Percentiles rank a stretch among this genome's conserved stretches.
These are phyloP conservation scores for Marchantia polymorpha DNA, from an alignment of 225 moss, liverwort and hornwort species.

Conservation along the genomic window DNA sequence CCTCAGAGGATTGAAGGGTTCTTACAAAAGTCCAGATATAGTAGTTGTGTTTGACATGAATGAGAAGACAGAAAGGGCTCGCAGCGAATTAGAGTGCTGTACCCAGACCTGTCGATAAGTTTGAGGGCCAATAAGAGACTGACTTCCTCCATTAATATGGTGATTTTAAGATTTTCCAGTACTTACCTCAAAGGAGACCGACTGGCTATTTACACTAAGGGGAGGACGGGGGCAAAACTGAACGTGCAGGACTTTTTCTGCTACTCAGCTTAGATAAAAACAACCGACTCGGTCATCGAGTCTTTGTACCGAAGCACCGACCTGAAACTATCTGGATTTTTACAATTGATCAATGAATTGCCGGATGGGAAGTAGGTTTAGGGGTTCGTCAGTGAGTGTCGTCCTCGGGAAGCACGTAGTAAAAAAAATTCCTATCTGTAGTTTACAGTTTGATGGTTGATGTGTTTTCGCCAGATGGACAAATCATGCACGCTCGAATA, in stretches of 20 bases:
- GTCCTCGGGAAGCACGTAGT: neutral
- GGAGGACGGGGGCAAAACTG: neutral
- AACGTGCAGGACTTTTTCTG: neutral
- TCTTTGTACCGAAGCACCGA: neutral
- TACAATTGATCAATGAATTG: conserved; percentile 1
- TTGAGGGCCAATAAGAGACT: neutral
- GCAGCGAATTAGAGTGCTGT: neutral
- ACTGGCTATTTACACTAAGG: conserved; percentile 6
- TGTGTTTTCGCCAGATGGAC: conserved; percentile 20
- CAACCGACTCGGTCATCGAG: neutral
- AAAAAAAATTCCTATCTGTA: neutral
- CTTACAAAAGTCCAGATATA: neutral
- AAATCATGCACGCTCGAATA: conserved; percentile 43
- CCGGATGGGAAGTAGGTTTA: neutral
- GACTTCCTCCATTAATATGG: neutral
- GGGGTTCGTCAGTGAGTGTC: neutral
- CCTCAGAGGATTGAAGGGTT: neutral
- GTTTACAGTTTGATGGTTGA: conserved; percentile 16
- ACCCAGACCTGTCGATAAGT: neutral
- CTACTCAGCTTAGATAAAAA: neutral
- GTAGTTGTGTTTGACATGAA: neutral
- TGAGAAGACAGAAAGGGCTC: neutral
- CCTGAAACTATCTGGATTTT: conserved; percentile 10
- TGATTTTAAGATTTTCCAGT: neutral
- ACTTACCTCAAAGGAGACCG: neutral